These are phyloP conservation scores for Scleroderma citrinum DNA, from an alignment of 768 basidiomycete genomes.

Conservation along the genomic window DNA sequence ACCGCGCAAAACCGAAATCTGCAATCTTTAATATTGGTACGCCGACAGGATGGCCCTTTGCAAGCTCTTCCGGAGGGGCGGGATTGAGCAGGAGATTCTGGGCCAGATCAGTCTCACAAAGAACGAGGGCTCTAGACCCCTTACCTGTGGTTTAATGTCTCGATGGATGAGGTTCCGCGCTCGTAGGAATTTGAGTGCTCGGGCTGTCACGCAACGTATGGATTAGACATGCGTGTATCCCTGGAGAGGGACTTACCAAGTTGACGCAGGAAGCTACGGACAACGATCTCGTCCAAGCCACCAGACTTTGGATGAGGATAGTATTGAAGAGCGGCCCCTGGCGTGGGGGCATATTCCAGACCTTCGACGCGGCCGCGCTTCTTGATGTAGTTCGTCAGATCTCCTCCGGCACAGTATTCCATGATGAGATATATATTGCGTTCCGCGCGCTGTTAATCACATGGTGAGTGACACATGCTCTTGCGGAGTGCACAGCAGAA, in stretches of 20 bases:
- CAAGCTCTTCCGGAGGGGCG: constrained; percentile 71
- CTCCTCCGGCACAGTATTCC: constrained; percentile 95
- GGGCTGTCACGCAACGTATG: constrained; percentile 45
- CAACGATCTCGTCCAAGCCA: constrained; percentile 84
- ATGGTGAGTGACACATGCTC: too few relatives aligned
- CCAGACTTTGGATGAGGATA: constrained; percentile 91
- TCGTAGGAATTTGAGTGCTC: constrained; percentile 89
- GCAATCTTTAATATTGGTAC: constrained; percentile 96
- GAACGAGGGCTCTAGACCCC: background rate
- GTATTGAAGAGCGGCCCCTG: constrained; percentile 67
- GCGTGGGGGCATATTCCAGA: constrained; percentile 71
- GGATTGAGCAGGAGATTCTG: constrained; percentile 90
- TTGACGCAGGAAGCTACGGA: constrained; percentile 89
- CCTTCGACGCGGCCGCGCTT: constrained; percentile 91
- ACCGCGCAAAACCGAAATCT: constrained; percentile 96
- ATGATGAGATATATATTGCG: constrained; percentile 90
- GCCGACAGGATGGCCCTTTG: constrained; percentile 82
- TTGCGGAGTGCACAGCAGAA: background rate
- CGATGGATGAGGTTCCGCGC: constrained; percentile 88
- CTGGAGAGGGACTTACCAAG: constrained; percentile 47
- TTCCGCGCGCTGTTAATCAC: constrained; percentile 56
- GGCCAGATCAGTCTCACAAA: constrained; percentile 4
- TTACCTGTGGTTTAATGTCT: constrained; percentile 93
- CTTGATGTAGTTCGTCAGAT: constrained; percentile 96
- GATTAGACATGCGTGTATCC: too few relatives aligned